Conservation (phyloP, 164 flowering plant species). For the Buxus sempervirens region DNA sequence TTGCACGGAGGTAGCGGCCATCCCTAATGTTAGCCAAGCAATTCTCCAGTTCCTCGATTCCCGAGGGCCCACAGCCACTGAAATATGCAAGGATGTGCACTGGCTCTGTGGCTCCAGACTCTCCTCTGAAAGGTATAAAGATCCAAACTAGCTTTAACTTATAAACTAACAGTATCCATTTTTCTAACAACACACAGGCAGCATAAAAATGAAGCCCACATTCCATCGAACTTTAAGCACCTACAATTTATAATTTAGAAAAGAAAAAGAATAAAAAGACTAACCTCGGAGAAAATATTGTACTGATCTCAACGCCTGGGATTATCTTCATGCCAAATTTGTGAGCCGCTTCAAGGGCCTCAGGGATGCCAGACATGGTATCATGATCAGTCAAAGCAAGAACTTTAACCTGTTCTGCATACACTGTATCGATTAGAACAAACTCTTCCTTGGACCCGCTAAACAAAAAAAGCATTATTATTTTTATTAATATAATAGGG, state of each 20-base stretch:
- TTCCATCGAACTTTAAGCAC: no score
- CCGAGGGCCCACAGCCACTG: constrained; percentile 79
- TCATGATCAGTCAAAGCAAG: constrained; percentile 94
- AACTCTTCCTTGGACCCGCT: not conserved
- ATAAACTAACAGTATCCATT: no score
- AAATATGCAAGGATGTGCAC: constrained; percentile 95
- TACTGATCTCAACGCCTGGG: constrained; percentile 95
- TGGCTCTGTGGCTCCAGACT: constrained; percentile 64
- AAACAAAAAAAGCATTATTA: not conserved
- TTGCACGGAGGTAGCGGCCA: constrained; percentile 79
- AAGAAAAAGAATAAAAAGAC: not conserved
- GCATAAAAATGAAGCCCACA: no score
- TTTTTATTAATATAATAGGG: not conserved
- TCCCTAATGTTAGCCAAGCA: constrained; percentile 70
- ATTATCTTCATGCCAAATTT: constrained; percentile 78
- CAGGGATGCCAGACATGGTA: constrained; percentile 89
- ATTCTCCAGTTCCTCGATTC: constrained; percentile 54
- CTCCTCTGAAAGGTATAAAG: constrained; percentile 34
- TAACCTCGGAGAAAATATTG: constrained; percentile 63
- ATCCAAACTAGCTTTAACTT: not conserved
- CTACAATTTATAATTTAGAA: no score
- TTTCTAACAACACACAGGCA: no score
- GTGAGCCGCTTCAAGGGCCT: constrained; percentile 80
- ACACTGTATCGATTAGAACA: constrained; percentile 23
- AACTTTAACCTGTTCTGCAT: constrained; percentile 87